A percentile compares a stretch with the other conserved stretches of the same genome.
phyloP scores from a whole-genome alignment of 2,329 filamentous ascomycete species.

The Calonectria naviculata region DNA sequence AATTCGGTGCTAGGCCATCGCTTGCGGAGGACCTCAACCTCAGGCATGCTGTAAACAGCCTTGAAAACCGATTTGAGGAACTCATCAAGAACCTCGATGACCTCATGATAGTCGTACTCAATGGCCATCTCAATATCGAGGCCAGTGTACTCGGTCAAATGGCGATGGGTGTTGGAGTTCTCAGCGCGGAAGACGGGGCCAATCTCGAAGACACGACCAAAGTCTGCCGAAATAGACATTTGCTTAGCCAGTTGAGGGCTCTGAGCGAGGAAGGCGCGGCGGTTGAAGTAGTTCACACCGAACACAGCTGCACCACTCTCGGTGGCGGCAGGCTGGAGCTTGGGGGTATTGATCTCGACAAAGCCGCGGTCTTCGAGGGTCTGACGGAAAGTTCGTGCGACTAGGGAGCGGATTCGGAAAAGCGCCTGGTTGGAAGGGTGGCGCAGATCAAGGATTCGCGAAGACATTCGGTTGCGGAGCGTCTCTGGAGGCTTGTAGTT shows the following conservation, averaged over 20 bases:
- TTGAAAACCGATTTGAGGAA: constrained; percentile 80
- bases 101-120: constrained; percentile 89
- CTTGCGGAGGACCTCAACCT: constrained; percentile 83
- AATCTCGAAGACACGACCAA: constrained; percentile 85
- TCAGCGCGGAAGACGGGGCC: constrained; percentile 86
- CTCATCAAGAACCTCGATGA: constrained; percentile 80
- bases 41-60: constrained; percentile 60
- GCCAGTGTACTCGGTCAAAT: constrained; percentile 94
- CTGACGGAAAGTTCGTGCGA: constrained; percentile 82
- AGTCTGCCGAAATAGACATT: constrained; percentile 90
- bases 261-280: constrained; percentile 88
- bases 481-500: constrained; percentile 74
- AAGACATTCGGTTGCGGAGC: constrained; percentile 76
- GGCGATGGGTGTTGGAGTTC: constrained; percentile 94
- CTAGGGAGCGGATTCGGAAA: constrained; percentile 85
- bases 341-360: constrained; percentile 94
- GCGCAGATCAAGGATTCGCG: constrained; percentile 85
- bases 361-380: constrained; percentile 82
- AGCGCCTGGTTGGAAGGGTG: constrained; percentile 89
- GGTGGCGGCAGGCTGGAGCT: constrained; percentile 88
- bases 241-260: constrained; percentile 94
- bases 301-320: constrained; percentile 94
- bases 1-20: constrained; percentile 90
- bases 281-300: constrained; percentile 90
- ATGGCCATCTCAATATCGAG: constrained; percentile 95